Evolutionary conservation across 441 rosid species (phyloP).

Genomic region (Erodium texanum): DNA sequence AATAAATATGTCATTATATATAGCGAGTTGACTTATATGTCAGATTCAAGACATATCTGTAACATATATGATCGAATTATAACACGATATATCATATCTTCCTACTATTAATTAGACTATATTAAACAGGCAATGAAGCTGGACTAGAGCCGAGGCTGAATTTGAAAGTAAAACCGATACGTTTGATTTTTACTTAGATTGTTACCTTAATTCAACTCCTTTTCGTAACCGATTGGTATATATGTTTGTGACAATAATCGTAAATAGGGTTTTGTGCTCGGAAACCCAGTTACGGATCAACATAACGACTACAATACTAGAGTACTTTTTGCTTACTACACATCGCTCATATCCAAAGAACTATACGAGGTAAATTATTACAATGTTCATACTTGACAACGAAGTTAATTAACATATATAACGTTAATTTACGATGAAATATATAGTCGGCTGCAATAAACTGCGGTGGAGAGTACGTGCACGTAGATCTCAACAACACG

Average conservation of each 20-base stretch:
- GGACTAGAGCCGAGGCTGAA: constrained; percentile 11
- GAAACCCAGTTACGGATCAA: constrained; percentile 24
- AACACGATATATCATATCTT: too few relatives aligned
- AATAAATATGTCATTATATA: too few relatives aligned
- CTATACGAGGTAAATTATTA: constrained; percentile 22
- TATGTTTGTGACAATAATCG: neutral
- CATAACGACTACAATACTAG: constrained; percentile 19
- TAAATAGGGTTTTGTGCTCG: constrained; percentile 25
- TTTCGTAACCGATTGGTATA: too few relatives aligned
- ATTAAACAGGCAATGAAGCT: constrained; percentile 16
- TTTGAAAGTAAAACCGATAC: constrained; percentile 14
- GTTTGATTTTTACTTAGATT: neutral
- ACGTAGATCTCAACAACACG: constrained; percentile 16
- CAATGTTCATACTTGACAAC: too few relatives aligned
- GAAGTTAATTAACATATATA: too few relatives aligned
- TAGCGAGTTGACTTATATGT: too few relatives aligned
- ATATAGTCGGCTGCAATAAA: constrained; percentile 14
- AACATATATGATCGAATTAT: too few relatives aligned
- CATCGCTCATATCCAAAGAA: constrained; percentile 30
- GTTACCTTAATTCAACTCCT: too few relatives aligned
- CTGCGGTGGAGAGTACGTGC: constrained; percentile 23
- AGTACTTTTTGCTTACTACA: constrained; percentile 21
- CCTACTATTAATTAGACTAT: too few relatives aligned
- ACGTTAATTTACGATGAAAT: too few relatives aligned
- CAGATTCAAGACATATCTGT: too few relatives aligned